A percentile compares a stretch with the other conserved stretches of the same genome.
Evolutionary conservation across 495 filamentous ascomycete genomes (phyloP).

Genomic region (Bombardia bombarda): DNA sequence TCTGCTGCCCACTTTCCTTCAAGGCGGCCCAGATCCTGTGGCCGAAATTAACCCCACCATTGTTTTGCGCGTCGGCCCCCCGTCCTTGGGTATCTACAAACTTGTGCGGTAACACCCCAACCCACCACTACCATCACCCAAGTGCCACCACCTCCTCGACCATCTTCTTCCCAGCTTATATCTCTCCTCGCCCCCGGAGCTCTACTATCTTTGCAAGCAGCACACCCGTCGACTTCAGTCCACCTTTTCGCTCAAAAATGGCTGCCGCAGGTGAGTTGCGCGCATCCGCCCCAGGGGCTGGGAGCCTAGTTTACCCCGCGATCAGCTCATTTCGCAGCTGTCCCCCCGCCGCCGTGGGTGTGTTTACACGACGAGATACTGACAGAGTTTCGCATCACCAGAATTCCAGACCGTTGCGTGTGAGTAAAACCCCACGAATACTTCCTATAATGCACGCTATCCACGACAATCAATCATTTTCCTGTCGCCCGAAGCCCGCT

Average conservation of each 20-base stretch:
- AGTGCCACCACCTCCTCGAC: background rate
- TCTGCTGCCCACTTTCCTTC: background rate
- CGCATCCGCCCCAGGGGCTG: no score
- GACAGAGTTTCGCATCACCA: background rate
- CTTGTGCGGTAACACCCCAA: constrained; percentile 7
- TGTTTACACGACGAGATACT: no score
- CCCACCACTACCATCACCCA: background rate
- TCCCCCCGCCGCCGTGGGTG: background rate
- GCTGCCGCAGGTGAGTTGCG: no score
- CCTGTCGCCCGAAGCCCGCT: no score
- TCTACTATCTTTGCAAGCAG: no score
- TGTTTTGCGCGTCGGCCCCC: background rate
- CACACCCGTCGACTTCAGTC: no score
- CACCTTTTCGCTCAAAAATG: no score
- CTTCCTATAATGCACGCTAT: no score
- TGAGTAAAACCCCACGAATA: constrained; percentile 13
- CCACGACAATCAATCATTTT: no score
- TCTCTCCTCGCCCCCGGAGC: no score
- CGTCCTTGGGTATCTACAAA: constrained; percentile 19
- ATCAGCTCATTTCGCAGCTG: background rate
- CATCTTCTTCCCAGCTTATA: background rate
- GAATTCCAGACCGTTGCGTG: constrained; percentile 20
- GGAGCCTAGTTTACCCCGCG: background rate
- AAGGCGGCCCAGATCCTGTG: constrained; percentile 9
- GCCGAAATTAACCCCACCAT: constrained; percentile 16